Conservation (phyloP, 768 basidiomycete genomes). For the Phlegmacium glaucopus region DNA sequence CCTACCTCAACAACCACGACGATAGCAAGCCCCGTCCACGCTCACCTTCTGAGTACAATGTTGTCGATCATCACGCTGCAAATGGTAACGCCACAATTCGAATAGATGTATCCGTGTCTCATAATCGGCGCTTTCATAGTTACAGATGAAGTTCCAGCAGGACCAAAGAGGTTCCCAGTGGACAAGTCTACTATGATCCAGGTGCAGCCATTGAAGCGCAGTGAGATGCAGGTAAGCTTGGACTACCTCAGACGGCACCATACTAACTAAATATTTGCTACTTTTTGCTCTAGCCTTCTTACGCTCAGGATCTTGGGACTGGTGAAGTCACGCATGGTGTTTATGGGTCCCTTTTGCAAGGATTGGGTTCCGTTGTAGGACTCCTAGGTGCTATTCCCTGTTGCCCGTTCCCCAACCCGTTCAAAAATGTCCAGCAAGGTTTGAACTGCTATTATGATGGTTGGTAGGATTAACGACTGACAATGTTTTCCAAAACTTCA, state of each 20-base stretch:
- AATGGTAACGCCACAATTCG: constrained; percentile 43
- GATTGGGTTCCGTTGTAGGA: constrained; percentile 65
- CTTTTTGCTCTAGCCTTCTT: constrained; percentile 62
- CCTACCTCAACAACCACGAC: constrained; percentile 15
- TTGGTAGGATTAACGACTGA: constrained; percentile 4
- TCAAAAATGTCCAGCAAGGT: constrained; percentile 85
- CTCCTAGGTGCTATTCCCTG: constrained; percentile 76
- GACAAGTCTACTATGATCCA: constrained; percentile 50
- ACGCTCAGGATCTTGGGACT: constrained; percentile 85
- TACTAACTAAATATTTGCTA: neutral
- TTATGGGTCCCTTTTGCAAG: constrained; percentile 79
- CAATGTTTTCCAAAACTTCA: constrained; percentile 28
- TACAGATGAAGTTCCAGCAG: constrained; percentile 52
- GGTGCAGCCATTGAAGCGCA: constrained; percentile 82
- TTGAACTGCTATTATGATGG: constrained; percentile 8
- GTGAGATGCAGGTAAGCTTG: constrained; percentile 77
- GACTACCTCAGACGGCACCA: neutral
- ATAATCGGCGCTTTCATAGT: constrained; percentile 38
- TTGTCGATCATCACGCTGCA: constrained; percentile 70
- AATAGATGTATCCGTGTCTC: constrained; percentile 5
- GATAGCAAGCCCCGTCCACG: constrained; percentile 18
- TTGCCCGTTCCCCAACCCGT: constrained; percentile 82
- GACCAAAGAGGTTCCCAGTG: constrained; percentile 25
- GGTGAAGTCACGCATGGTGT: constrained; percentile 77
- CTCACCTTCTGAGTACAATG: constrained; percentile 39